phyloP scores from a whole-genome alignment of 1,284 basidiomycete species.

The Xerocomus minutiporus region DNA sequence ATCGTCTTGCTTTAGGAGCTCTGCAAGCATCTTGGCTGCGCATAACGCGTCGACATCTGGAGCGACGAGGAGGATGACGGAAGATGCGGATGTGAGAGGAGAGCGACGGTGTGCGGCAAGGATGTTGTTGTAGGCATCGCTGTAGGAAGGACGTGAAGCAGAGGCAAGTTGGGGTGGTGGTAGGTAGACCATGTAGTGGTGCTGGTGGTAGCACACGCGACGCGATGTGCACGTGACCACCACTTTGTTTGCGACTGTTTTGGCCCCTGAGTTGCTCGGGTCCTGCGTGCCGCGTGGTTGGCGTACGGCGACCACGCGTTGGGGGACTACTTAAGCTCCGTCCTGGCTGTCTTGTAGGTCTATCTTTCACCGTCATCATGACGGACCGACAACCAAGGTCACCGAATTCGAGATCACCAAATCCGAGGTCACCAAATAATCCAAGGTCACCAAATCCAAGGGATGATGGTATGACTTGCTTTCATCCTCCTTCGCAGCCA shows the following conservation, averaged over 20 bases:
- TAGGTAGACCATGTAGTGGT: slow-evolving; percentile 58
- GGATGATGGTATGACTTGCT: slow-evolving; percentile 39
- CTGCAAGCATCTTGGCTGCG: slow-evolving; percentile 85
- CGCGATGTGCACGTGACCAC: slow-evolving; percentile 14
- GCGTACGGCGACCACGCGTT: slow-evolving; percentile 30
- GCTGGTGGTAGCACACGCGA: not conserved
- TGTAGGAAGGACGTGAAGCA: slow-evolving; percentile 60
- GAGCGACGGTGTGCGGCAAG: slow-evolving; percentile 70
- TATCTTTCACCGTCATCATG: slow-evolving; percentile 33
- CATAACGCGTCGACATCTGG: slow-evolving; percentile 90
- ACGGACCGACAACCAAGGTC: slow-evolving; percentile 30
- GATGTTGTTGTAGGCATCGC: slow-evolving; percentile 77
- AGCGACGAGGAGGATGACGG: slow-evolving; percentile 80
- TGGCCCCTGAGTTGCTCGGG: slow-evolving; percentile 14
- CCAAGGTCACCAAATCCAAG: slow-evolving; percentile 33
- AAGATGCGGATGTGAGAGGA: slow-evolving; percentile 71
- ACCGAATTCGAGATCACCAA: slow-evolving; percentile 33
- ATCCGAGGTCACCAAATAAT: slow-evolving; percentile 32
- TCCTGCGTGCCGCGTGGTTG: slow-evolving; percentile 24
- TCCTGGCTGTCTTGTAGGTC: slow-evolving; percentile 2
- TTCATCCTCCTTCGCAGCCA: not conserved
- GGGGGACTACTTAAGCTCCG: slow-evolving; percentile 28
- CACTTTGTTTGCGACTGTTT: slow-evolving; percentile 23
- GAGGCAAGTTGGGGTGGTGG: slow-evolving; percentile 63
- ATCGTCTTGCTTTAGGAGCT: slow-evolving; percentile 89